Conservation (phyloP, 768 basidiomycete species). For the Rhizopogon vesiculosus region DNA sequence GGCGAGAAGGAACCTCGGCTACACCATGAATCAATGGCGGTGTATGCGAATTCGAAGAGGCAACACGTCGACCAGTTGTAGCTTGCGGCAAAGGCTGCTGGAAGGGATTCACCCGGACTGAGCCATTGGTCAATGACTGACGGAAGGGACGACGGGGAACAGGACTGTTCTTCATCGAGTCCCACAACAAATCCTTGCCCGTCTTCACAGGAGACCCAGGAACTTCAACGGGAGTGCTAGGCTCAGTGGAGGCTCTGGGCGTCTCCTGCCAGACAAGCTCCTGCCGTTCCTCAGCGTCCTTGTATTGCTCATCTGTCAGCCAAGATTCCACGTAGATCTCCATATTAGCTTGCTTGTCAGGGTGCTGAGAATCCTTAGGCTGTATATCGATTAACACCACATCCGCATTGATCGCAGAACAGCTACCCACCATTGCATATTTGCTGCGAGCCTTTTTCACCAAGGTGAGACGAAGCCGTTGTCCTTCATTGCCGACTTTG, state of each 20-base stretch:
- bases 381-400: conserved; percentile 22
- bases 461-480: conserved; percentile 62
- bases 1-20: conserved; percentile 53
- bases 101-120: conserved; percentile 50
- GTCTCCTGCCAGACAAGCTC: conserved; percentile 70
- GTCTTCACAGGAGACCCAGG: conserved; percentile 31
- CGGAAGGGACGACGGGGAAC: conserved; percentile 36
- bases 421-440: conserved; percentile 61
- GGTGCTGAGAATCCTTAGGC: conserved; percentile 77
- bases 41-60: conserved; percentile 27
- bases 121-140: conserved; percentile 43
- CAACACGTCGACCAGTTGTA: conserved; percentile 40
- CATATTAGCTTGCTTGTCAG: conserved; percentile 62
- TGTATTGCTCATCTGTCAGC: conserved; percentile 73
- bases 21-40: conserved; percentile 28
- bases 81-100: conserved; percentile 26
- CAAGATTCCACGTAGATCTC: conserved; percentile 77
- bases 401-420: neutral
- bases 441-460: conserved; percentile 68
- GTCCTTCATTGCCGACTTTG: conserved; percentile 68
- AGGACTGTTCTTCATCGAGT: conserved; percentile 44
- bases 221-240: conserved; percentile 35
- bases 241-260: conserved; percentile 35
- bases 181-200: conserved; percentile 73
- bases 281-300: conserved; percentile 53